A percentile compares a stretch with the other conserved stretches of the same genome.
These are phyloP conservation scores for Ophiostoma perfectum DNA, from an alignment of 2,329 filamentous ascomycete genomes.

Conservation along the genomic window DNA sequence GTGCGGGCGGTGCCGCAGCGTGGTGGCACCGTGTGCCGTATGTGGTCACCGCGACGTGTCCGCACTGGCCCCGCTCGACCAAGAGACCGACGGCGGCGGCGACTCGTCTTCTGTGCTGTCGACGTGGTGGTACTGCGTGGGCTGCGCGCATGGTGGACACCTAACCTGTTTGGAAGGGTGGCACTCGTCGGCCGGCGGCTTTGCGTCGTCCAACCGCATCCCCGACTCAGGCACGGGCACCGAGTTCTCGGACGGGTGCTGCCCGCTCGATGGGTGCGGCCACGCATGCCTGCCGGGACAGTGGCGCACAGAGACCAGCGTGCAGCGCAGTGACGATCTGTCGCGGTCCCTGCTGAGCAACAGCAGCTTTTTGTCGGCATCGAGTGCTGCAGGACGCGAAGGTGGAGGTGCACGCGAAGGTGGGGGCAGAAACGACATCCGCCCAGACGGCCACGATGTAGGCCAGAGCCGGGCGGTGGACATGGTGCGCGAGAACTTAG, in stretches of 20 bases:
- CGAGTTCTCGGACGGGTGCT: constrained; percentile 49
- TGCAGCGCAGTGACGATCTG: constrained; percentile 47
- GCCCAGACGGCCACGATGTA: constrained; percentile 50
- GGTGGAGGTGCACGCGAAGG: constrained; percentile 25
- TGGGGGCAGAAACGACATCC: constrained; percentile 31
- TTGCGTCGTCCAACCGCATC: constrained; percentile 20
- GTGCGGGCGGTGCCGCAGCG: constrained; percentile 50
- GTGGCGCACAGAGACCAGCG: constrained; percentile 47
- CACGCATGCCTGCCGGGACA: constrained; percentile 57
- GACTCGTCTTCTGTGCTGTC: constrained; percentile 32
- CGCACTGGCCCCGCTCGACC: neutral
- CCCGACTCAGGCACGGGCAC: constrained; percentile 23
- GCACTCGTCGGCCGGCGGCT: constrained; percentile 37
- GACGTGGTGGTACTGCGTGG: constrained; percentile 60
- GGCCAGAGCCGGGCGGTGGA: constrained; percentile 57
- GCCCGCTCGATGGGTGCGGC: constrained; percentile 59
- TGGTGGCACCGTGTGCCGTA: constrained; percentile 54
- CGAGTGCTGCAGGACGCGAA: neutral
- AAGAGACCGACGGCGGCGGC: neutral
- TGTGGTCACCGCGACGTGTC: constrained; percentile 51
- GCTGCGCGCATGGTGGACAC: constrained; percentile 59
- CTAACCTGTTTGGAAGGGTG: constrained; percentile 54
- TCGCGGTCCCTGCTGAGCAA: constrained; percentile 27
- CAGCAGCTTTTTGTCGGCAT: constrained; percentile 13
- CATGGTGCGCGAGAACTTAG: constrained; percentile 51